These are phyloP conservation scores for Schizochytrium sp. DNA, from an alignment of 108 stramenopile species.

Conservation along the genomic window DNA sequence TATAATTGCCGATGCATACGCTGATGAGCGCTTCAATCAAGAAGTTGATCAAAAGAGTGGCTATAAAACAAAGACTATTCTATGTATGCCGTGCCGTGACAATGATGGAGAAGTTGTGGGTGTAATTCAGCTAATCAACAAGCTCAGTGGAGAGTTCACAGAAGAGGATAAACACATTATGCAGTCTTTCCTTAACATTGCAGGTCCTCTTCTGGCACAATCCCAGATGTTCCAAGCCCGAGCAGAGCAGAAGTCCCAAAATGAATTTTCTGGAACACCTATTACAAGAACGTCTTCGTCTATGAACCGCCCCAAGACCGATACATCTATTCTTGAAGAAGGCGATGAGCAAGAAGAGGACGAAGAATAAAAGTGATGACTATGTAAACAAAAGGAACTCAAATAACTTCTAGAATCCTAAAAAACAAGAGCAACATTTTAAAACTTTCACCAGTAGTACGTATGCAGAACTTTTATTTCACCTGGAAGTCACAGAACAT, in stretches of 20 bases:
- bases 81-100: constrained; percentile 69
- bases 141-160: constrained; percentile 60
- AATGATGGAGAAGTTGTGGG: constrained; percentile 62
- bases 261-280: neutral
- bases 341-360: constrained; percentile 20
- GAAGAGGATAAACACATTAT: constrained; percentile 66
- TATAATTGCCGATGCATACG: constrained; percentile 77
- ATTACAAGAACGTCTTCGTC: neutral
- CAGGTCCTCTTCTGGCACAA: constrained; percentile 64
- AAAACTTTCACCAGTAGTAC: too few species aligned
- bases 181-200: constrained; percentile 64
- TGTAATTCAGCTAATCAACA: constrained; percentile 75
- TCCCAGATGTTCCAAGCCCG: constrained; percentile 62
- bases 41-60: constrained; percentile 71
- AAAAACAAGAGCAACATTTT: too few species aligned
- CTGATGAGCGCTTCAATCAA: constrained; percentile 75
- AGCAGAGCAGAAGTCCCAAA: neutral
- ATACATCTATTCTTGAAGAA: neutral
- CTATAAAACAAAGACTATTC: constrained; percentile 68
- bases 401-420: too few species aligned
- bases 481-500: too few species aligned
- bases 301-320: neutral
- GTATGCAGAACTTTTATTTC: too few species aligned
- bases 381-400: too few species aligned
- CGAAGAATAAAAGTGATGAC: neutral